These are phyloP conservation scores for Flaveria sonorensis DNA, from an alignment of 129 eudicot genomes.

Conservation along the genomic window DNA sequence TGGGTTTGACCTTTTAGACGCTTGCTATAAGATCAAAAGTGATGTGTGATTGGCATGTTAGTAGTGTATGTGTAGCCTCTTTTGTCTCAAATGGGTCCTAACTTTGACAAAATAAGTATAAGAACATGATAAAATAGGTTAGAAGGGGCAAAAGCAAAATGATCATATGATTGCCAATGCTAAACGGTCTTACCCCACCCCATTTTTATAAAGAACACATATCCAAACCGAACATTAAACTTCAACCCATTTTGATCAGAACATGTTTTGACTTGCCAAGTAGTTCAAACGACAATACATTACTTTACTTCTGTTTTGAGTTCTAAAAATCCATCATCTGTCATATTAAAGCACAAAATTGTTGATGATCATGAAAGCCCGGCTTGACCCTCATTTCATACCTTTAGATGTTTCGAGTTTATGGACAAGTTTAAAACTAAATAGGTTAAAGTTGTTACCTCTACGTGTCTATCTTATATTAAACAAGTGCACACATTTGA, in stretches of 20 bases:
- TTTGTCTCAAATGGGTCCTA: not conserved
- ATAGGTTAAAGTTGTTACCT: not conserved
- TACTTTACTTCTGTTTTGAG: not conserved
- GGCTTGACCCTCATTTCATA: not conserved
- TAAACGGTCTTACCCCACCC: not conserved
- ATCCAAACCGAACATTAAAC: not conserved
- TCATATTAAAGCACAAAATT: not conserved
- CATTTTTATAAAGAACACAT: not conserved
- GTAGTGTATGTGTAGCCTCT: too few species aligned
- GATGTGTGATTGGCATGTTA: too few species aligned
- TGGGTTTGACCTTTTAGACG: too few species aligned
- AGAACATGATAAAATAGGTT: not conserved
- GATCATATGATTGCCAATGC: not conserved
- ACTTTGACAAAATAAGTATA: not conserved
- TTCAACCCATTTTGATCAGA: not conserved
- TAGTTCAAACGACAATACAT: not conserved
- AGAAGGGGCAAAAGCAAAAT: not conserved
- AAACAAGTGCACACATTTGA: slow-evolving; percentile 14
- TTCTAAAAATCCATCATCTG: not conserved
- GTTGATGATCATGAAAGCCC: not conserved
- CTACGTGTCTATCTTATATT: not conserved
- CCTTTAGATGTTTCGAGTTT: not conserved
- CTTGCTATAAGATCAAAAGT: too few species aligned
- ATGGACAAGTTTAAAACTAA: not conserved
- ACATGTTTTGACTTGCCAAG: not conserved